Conservation (phyloP, 305 asterid species). For the Caryopteris hybrid region DNA sequence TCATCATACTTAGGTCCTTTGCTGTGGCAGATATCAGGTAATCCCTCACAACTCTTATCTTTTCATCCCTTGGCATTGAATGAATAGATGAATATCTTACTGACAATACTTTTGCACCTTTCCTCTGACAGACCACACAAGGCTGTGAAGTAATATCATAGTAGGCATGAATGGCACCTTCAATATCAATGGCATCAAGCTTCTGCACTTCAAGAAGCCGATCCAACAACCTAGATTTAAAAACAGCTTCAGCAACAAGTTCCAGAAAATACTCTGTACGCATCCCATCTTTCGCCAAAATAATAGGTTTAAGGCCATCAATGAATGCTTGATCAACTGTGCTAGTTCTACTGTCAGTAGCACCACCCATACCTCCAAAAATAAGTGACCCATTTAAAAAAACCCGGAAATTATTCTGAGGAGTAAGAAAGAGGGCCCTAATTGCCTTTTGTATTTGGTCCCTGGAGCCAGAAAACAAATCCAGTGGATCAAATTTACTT, state of each 20-base stretch:
- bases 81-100: conserved; percentile 52
- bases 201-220: conserved; percentile 84
- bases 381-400: conserved; percentile 75
- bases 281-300: conserved; percentile 62
- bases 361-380: conserved; percentile 77
- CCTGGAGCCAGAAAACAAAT: conserved; percentile 74
- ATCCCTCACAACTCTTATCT: conserved; percentile 63
- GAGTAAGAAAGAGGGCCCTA: conserved; percentile 60
- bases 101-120: conserved; percentile 32
- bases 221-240: conserved; percentile 54
- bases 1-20: conserved; percentile 92
- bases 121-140: conserved; percentile 53
- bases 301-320: conserved; percentile 50
- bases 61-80: conserved; percentile 53
- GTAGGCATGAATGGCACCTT: conserved; percentile 91
- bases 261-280: conserved; percentile 51
- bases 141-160: conserved; percentile 65
- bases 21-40: conserved; percentile 90
- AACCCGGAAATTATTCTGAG: conserved; percentile 90
- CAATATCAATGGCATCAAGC: conserved; percentile 72
- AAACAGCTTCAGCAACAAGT: conserved; percentile 62
- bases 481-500: conserved; percentile 82
- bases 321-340: conserved; percentile 50
- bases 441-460: conserved; percentile 67
- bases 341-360: conserved; percentile 33